A percentile compares a stretch with the other conserved stretches of the same genome.
Conservation (phyloP, 495 filamentous ascomycete species). For the Penicillium ochrochloron region DNA sequence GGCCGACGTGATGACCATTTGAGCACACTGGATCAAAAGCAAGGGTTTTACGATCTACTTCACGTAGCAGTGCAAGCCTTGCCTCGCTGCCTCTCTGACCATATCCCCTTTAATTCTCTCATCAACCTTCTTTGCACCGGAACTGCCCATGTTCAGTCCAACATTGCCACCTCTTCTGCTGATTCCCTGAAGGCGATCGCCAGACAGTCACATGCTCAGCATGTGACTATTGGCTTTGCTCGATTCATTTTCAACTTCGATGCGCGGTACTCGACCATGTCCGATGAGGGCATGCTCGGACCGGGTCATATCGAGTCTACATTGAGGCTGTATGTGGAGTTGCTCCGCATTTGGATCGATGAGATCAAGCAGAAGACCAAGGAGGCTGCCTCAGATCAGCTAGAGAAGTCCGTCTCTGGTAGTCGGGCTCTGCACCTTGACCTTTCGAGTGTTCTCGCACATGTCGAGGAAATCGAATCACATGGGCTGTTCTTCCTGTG, state of each 20-base stretch:
- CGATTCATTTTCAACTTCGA: constrained; percentile 98
- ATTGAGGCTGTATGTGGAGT: constrained; percentile 86
- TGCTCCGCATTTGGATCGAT: constrained; percentile 95
- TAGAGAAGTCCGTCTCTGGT: constrained; percentile 58
- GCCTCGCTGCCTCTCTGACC: constrained; percentile 85
- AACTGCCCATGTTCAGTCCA: constrained; percentile 90
- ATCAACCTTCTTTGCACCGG: constrained; percentile 96
- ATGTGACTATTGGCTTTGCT: constrained; percentile 95
- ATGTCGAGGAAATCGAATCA: constrained; percentile 96
- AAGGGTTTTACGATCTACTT: constrained; percentile 93
- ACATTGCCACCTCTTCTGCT: constrained; percentile 89
- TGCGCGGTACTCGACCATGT: constrained; percentile 95
- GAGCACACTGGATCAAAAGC: constrained; percentile 77
- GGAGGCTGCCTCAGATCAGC: constrained; percentile 66
- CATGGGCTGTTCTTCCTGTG: constrained; percentile 98
- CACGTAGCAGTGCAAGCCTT: constrained; percentile 95
- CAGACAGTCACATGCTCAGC: constrained; percentile 88
- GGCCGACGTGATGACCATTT: constrained; percentile 77
- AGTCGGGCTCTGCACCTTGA: constrained; percentile 77
- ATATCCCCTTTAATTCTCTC: constrained; percentile 90
- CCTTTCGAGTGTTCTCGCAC: constrained; percentile 80
- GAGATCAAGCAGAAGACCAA: constrained; percentile 88
- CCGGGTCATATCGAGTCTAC: constrained; percentile 95
- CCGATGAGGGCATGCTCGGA: constrained; percentile 95
- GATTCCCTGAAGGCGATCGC: constrained; percentile 95